These are phyloP conservation scores for Lanzia echinophila DNA, from an alignment of 2,329 filamentous ascomycete genomes.

Conservation along the genomic window DNA sequence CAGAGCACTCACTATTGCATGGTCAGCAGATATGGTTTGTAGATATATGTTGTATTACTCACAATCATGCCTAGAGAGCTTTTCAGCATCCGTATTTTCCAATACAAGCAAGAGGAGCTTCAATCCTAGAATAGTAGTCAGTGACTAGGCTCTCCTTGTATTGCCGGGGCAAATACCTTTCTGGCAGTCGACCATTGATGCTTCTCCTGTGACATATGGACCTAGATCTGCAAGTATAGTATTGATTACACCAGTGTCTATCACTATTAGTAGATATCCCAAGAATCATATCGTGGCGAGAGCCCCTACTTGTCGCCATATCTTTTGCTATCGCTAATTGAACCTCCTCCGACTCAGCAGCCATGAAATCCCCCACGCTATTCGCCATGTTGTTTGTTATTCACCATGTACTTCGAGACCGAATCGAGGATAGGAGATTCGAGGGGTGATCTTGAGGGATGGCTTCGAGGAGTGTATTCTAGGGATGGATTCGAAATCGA, in stretches of 20 bases:
- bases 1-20: constrained; percentile 15
- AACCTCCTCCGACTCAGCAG: neutral
- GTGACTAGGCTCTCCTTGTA: neutral
- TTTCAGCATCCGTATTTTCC: constrained; percentile 1
- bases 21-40: constrained; percentile 1
- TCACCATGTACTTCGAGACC: too few relatives aligned
- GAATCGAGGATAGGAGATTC: too few relatives aligned
- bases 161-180: constrained; percentile 12
- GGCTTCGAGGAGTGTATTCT: too few relatives aligned
- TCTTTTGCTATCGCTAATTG: constrained; percentile 1
- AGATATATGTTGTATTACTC: neutral
- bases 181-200: constrained; percentile 15
- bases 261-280: neutral
- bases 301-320: constrained; percentile 10
- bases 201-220: constrained; percentile 5
- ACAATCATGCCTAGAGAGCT: constrained; percentile 18
- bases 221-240: constrained; percentile 3
- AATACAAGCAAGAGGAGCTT: constrained; percentile 16
- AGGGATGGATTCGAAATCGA: too few relatives aligned
- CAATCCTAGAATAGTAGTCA: constrained; percentile 14
- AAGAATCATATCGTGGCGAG: neutral
- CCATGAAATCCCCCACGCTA: constrained; percentile 6
- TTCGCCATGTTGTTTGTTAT: too few relatives aligned
- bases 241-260: constrained; percentile 3
- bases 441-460: too few relatives aligned